Percentiles rank a stretch among this genome's conserved stretches.
Conservation (phyloP, 1,284 basidiomycete species). For the Ustanciosporium gigantosporum region DNA sequence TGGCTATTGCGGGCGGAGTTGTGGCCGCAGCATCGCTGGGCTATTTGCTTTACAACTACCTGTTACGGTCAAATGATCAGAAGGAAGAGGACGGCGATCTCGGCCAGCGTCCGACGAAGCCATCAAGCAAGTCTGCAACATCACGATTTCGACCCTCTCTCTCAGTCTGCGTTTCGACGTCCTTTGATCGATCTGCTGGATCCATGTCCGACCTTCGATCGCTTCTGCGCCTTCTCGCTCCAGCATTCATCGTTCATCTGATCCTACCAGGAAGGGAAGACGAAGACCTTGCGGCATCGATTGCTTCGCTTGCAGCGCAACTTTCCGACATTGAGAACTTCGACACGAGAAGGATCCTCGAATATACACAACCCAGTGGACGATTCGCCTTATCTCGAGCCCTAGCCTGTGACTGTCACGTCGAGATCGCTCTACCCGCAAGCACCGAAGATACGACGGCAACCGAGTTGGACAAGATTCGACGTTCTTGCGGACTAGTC, state of each 20-base stretch:
- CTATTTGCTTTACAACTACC: constrained; percentile 28
- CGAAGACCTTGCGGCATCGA: constrained; percentile 8
- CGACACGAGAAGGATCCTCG: constrained; percentile 15
- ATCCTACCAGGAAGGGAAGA: constrained; percentile 12
- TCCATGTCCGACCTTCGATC: constrained; percentile 7
- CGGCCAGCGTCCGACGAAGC: no score
- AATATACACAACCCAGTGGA: constrained; percentile 17
- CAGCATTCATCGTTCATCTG: constrained; percentile 25
- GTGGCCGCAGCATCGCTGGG: constrained; percentile 22
- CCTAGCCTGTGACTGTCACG: constrained; percentile 32
- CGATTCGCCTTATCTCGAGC: constrained; percentile 27
- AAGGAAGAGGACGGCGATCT: constrained; percentile 19
- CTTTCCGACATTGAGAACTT: constrained; percentile 10
- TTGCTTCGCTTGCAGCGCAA: neutral
- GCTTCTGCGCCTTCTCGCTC: constrained; percentile 9
- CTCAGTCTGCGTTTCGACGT: constrained; percentile 14
- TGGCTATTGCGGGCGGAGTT: constrained; percentile 24
- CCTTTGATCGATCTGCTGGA: constrained; percentile 6
- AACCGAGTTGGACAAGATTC: constrained; percentile 15
- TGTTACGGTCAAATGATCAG: constrained; percentile 1
- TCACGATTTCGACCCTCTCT: constrained; percentile 9
- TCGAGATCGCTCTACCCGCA: constrained; percentile 8
- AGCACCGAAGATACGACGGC: constrained; percentile 2
- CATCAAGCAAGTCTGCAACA: no score
- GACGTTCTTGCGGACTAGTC: constrained; percentile 11